Conservation (phyloP, 371 early-diverging fungal species). For the Mortierella sp. region DNA sequence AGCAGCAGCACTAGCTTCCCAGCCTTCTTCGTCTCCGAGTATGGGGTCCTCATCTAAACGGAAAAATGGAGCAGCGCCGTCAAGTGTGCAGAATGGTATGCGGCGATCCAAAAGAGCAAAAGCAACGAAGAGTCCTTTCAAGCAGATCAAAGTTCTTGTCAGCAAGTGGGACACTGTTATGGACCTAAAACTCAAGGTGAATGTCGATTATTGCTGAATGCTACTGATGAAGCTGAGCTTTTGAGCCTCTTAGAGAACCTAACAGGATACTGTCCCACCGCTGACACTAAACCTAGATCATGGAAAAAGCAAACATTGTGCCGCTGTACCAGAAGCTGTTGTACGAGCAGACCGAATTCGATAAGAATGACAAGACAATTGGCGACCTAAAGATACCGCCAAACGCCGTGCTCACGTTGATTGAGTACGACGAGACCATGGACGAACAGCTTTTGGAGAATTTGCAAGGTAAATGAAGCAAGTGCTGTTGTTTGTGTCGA, state of each 20-base stretch:
- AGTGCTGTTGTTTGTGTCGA: background rate
- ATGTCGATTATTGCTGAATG: too few species aligned
- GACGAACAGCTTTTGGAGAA: slow-evolving; percentile 19
- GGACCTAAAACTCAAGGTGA: slow-evolving; percentile 49
- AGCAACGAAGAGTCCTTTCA: slow-evolving; percentile 15
- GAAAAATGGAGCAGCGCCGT: background rate
- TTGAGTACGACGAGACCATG: slow-evolving; percentile 34
- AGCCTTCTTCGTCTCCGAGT: background rate
- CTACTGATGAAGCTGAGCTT: too few species aligned
- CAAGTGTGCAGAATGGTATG: background rate
- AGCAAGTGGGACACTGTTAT: slow-evolving; percentile 38
- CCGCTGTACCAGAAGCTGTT: slow-evolving; percentile 48
- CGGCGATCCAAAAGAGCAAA: slow-evolving; percentile 39
- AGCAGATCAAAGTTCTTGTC: slow-evolving; percentile 17
- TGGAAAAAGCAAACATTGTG: slow-evolving; percentile 39
- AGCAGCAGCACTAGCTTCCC: background rate
- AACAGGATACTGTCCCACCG: too few species aligned
- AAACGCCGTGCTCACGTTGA: slow-evolving; percentile 21
- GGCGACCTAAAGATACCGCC: slow-evolving; percentile 37
- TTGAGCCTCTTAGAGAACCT: too few species aligned
- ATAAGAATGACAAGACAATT: slow-evolving; percentile 35
- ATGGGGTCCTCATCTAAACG: slow-evolving; percentile 4
- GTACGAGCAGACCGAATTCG: slow-evolving; percentile 23
- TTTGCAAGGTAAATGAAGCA: slow-evolving; percentile 24
- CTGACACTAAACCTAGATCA: too few species aligned